Conservation (phyloP, 2,329 filamentous ascomycete genomes). For the Phoma sp. region DNA sequence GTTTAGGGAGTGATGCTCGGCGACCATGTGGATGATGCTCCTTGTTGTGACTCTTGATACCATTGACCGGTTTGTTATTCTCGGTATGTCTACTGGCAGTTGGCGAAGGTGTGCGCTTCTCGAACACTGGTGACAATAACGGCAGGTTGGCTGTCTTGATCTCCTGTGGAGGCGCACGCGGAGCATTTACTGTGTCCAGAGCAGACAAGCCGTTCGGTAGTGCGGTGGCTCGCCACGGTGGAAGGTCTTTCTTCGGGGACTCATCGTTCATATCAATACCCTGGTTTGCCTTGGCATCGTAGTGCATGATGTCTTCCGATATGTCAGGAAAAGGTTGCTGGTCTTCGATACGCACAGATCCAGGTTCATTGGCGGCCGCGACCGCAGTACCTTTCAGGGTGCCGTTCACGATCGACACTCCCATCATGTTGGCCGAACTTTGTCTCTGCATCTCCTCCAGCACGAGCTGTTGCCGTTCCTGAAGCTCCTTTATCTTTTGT, state of each 20-base stretch:
- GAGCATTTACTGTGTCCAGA: conserved; percentile 53
- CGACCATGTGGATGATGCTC: conserved; percentile 35
- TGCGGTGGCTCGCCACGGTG: conserved; percentile 37
- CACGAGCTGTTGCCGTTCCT: conserved; percentile 40
- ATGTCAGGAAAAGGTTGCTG: conserved; percentile 36
- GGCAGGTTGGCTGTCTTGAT: conserved; percentile 50
- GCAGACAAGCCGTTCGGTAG: conserved; percentile 40
- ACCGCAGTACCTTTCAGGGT: conserved; percentile 25
- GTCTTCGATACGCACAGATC: conserved; percentile 30
- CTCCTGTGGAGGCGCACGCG: conserved; percentile 46
- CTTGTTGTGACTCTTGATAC: conserved; percentile 36
- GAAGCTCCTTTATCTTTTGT: conserved; percentile 35
- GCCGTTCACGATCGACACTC: conserved; percentile 34
- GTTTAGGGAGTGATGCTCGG: conserved; percentile 35
- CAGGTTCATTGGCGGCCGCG: conserved; percentile 28
- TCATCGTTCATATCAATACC: conserved; percentile 32
- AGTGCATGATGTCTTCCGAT: conserved; percentile 38
- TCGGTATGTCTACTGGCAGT: conserved; percentile 57
- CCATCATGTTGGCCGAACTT: conserved; percentile 29
- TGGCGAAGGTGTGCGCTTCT: conserved; percentile 74
- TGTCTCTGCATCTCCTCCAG: conserved; percentile 44
- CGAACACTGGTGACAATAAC: conserved; percentile 74
- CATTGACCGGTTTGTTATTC: conserved; percentile 35
- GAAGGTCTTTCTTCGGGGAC: conserved; percentile 38
- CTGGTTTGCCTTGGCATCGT: conserved; percentile 32